Percentiles rank a stretch among this genome's conserved stretches.
These are phyloP conservation scores for Isabelozyma rhagii DNA, from an alignment of 805 yeast species.

Conservation along the genomic window DNA sequence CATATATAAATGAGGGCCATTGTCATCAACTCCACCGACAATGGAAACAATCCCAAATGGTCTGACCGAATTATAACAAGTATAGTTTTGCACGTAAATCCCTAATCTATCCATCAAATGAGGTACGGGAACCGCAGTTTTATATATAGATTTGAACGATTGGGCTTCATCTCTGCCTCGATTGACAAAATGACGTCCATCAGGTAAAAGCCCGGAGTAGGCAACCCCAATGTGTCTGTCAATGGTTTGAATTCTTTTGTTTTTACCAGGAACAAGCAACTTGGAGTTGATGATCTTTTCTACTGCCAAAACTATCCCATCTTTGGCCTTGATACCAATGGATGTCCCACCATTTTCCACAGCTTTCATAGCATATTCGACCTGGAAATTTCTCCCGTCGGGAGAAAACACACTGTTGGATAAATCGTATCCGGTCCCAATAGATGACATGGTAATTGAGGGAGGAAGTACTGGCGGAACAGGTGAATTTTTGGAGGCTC, in stretches of 20 bases:
- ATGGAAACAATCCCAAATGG: conserved; percentile 95
- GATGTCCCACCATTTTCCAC: conserved; percentile 97
- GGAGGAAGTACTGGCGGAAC: background rate
- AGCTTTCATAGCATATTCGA: conserved; percentile 95
- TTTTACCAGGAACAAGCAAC: conserved; percentile 82
- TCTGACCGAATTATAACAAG: conserved; percentile 93
- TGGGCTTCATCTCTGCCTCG: conserved; percentile 91
- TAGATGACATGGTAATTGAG: conserved; percentile 59
- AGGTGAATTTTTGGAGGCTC: background rate
- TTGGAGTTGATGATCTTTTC: conserved; percentile 88
- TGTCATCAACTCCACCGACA: conserved; percentile 87
- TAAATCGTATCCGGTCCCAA: conserved; percentile 98
- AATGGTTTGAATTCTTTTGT: conserved; percentile 86
- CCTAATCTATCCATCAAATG: conserved; percentile 86
- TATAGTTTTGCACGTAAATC: conserved; percentile 89
- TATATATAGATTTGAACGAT: conserved; percentile 72
- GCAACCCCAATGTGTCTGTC: conserved; percentile 94
- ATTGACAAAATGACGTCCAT: conserved; percentile 89
- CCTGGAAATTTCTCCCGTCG: conserved; percentile 95
- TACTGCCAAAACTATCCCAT: conserved; percentile 96
- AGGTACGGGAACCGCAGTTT: conserved; percentile 73
- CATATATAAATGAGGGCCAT: conserved; percentile 93
- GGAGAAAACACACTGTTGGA: conserved; percentile 94
- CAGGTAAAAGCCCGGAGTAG: conserved; percentile 93
- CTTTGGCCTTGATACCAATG: conserved; percentile 85